Evolutionary conservation across 2,329 filamentous ascomycete genomes (phyloP).

Genomic region (Colletotrichum viniferum): DNA sequence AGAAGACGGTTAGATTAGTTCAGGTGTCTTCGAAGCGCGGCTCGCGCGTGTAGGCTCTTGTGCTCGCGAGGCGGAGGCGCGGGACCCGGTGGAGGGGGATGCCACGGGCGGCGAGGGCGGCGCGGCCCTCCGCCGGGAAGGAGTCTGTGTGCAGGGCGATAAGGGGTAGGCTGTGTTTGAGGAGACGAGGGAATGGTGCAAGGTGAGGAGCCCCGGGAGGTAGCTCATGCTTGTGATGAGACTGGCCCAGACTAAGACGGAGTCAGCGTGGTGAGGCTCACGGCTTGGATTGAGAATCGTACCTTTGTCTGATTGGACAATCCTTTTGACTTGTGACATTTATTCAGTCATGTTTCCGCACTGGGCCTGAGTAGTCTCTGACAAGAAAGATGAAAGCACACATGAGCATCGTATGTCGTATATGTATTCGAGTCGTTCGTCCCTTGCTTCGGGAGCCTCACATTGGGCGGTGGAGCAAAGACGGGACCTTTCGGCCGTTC

Average conservation of each 20-base stretch:
- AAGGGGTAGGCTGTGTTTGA: not conserved
- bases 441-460: not conserved
- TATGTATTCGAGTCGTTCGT: not conserved
- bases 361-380: not conserved
- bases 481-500: not conserved
- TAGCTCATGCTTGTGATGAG: not conserved
- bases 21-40: not conserved
- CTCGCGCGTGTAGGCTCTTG: not conserved
- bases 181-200: not conserved
- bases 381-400: accelerated
- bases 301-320: not conserved
- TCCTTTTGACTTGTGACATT: not conserved
- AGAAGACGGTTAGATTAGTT: constrained; percentile 51
- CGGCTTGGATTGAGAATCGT: accelerated
- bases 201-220: not conserved
- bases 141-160: not conserved
- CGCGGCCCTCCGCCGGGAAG: not conserved
- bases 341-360: accelerated
- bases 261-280: not conserved
- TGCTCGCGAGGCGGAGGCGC: not conserved
- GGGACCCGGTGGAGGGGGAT: not conserved
- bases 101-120: not conserved
- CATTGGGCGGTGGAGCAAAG: not conserved
- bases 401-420: not conserved
- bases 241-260: not conserved